Evolutionary conservation across 2,329 filamentous ascomycete genomes (phyloP).

Genomic region (Claviceps monticola): DNA sequence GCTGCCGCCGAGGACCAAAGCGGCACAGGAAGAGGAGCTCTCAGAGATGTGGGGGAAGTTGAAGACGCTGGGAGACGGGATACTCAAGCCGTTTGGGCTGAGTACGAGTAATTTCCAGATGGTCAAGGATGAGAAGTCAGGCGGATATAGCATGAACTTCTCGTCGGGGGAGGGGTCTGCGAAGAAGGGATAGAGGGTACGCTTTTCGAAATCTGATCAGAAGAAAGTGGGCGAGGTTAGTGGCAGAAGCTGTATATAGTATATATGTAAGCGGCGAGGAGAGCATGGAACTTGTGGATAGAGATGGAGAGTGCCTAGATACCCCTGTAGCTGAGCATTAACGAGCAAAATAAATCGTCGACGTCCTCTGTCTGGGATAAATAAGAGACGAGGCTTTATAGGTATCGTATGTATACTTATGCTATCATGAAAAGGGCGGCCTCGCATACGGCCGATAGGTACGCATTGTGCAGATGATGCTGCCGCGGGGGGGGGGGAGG

Average conservation of each 20-base stretch:
- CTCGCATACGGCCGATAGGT: too few species aligned
- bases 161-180: constrained; percentile 21
- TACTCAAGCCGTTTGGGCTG: constrained; percentile 84
- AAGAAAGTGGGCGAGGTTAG: too few species aligned
- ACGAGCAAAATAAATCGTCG: neutral
- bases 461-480: too few species aligned
- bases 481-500: too few species aligned
- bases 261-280: neutral
- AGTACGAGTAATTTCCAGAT: constrained; percentile 94
- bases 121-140: constrained; percentile 75
- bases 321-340: neutral
- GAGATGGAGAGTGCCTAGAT: neutral
- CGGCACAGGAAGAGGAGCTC: constrained; percentile 75
- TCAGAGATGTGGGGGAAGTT: constrained; percentile 96
- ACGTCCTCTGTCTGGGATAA: neutral
- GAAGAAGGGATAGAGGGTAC: neutral
- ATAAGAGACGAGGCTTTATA: too few species aligned
- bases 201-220: neutral
- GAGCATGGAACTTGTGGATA: neutral
- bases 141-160: constrained; percentile 93
- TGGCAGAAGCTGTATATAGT: neutral
- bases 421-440: too few species aligned
- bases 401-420: too few species aligned
- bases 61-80: constrained; percentile 80
- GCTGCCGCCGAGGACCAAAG: constrained; percentile 56